Percentiles rank a stretch among this genome's conserved stretches.
Evolutionary conservation across 2,329 filamentous ascomycete species (phyloP).

Genomic region (Chrysosporium queenslandicum): DNA sequence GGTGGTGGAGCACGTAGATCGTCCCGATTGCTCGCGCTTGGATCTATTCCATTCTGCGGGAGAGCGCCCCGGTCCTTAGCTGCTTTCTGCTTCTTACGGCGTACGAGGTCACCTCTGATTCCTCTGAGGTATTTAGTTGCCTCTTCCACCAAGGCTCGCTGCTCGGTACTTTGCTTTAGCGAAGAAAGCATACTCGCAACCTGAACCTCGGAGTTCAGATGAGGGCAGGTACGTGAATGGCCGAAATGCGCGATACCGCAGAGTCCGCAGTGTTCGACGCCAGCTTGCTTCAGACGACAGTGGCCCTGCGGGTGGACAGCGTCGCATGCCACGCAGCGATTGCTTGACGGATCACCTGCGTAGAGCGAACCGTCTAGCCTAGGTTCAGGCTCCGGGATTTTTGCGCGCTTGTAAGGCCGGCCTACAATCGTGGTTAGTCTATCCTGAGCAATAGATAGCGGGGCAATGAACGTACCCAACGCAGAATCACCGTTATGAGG

Average conservation of each 20-base stretch:
- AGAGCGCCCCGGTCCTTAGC: neutral
- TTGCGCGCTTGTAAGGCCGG: constrained; percentile 33
- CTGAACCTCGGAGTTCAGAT: constrained; percentile 53
- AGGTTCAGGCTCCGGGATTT: constrained; percentile 18
- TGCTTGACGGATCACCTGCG: no score
- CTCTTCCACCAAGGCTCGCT: constrained; percentile 42
- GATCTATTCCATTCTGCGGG: neutral
- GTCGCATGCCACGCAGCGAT: constrained; percentile 47
- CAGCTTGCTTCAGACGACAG: constrained; percentile 51
- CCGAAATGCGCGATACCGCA: constrained; percentile 56
- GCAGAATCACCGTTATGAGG: neutral
- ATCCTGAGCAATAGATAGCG: neutral
- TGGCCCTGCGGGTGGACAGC: constrained; percentile 46
- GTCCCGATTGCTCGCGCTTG: neutral
- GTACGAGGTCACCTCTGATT: constrained; percentile 47
- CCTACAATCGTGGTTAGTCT: constrained; percentile 18
- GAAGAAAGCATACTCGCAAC: constrained; percentile 55
- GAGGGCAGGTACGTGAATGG: constrained; percentile 47
- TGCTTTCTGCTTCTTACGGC: constrained; percentile 36
- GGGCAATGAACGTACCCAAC: neutral
- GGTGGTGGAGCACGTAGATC: neutral
- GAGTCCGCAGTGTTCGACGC: constrained; percentile 52
- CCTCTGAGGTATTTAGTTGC: constrained; percentile 50
- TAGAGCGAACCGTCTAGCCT: neutral
- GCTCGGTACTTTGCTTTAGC: constrained; percentile 50